These are phyloP conservation scores for Ceraceosorus bombacis DNA, from an alignment of 1,284 basidiomycete genomes.

Conservation along the genomic window DNA sequence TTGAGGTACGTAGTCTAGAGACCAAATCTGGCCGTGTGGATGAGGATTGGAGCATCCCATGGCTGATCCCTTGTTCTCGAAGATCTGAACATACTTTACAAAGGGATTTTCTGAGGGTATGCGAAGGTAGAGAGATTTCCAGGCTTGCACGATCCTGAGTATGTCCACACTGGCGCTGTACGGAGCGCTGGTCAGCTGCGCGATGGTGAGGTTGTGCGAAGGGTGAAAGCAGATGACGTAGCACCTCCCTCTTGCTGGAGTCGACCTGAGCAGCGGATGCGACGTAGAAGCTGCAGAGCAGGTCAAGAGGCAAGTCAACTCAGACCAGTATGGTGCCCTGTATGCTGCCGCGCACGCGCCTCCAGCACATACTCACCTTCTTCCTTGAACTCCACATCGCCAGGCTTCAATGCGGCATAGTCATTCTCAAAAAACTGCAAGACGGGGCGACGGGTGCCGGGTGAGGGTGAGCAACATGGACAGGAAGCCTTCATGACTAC, in stretches of 20 bases:
- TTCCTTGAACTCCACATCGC: constrained; percentile 19
- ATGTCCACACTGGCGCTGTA: constrained; percentile 56
- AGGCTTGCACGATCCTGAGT: constrained; percentile 64
- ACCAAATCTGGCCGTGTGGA: constrained; percentile 90
- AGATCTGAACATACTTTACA: constrained; percentile 48
- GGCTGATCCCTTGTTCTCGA: constrained; percentile 84
- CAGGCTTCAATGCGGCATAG: constrained; percentile 69
- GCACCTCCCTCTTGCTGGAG: constrained; percentile 74
- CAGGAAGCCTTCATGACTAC: too few species aligned
- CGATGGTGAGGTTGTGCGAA: constrained; percentile 80
- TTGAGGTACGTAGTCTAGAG: constrained; percentile 48
- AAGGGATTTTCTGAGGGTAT: constrained; percentile 42
- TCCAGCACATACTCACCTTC: constrained; percentile 7
- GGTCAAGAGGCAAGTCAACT: too few species aligned
- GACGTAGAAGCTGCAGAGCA: background rate
- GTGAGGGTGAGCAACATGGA: too few species aligned
- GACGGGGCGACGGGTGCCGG: too few species aligned
- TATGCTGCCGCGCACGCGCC: background rate
- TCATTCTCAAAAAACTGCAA: constrained; percentile 66
- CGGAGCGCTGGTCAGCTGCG: constrained; percentile 57
- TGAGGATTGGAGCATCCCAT: constrained; percentile 97
- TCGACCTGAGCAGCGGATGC: constrained; percentile 57
- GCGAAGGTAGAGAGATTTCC: constrained; percentile 52
- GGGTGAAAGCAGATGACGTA: constrained; percentile 87
- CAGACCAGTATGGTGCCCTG: too few species aligned